Percentiles rank a stretch among this genome's conserved stretches.
phyloP scores from a whole-genome alignment of 306 rosid genomes.

The Alnus glutinosa region DNA sequence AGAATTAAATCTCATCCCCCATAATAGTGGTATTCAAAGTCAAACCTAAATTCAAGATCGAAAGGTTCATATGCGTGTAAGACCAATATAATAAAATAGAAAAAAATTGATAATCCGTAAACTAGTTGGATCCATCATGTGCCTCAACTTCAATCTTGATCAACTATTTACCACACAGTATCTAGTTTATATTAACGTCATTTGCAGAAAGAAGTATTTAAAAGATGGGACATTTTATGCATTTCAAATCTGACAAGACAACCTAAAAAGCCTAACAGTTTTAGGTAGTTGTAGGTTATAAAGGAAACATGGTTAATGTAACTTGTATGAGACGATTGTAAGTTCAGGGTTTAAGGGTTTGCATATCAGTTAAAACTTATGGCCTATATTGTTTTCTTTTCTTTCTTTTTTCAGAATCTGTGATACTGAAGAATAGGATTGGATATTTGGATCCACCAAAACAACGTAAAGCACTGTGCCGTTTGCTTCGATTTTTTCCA shows the following conservation, averaged over 20 bases:
- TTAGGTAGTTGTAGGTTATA: not conserved
- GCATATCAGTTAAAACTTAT: not conserved
- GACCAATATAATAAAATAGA: not conserved
- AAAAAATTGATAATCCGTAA: not conserved
- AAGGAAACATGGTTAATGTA: not conserved
- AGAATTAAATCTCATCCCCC: no score
- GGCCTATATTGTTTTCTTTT: not conserved
- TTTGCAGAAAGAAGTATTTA: not conserved
- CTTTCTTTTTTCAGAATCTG: not conserved
- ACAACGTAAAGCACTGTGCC: slow-evolving; percentile 2
- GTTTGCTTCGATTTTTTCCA: not conserved
- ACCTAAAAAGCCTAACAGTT: not conserved
- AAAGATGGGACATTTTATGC: not conserved
- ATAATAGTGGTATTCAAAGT: no score
- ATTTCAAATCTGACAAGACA: slow-evolving; percentile 1
- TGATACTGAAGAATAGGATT: not conserved
- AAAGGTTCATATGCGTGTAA: not conserved
- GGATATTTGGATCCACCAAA: not conserved
- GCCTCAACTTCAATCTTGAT: not conserved
- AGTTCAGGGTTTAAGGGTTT: not conserved
- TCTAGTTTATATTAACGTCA: not conserved
- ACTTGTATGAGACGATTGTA: not conserved
- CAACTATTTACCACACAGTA: not conserved
- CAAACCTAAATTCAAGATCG: not conserved
- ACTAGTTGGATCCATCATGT: not conserved